Base-by-base conservation (phyloP, 192 early-diverging fungal genomes). In the Phlyctochytrium arcticum region DNA sequence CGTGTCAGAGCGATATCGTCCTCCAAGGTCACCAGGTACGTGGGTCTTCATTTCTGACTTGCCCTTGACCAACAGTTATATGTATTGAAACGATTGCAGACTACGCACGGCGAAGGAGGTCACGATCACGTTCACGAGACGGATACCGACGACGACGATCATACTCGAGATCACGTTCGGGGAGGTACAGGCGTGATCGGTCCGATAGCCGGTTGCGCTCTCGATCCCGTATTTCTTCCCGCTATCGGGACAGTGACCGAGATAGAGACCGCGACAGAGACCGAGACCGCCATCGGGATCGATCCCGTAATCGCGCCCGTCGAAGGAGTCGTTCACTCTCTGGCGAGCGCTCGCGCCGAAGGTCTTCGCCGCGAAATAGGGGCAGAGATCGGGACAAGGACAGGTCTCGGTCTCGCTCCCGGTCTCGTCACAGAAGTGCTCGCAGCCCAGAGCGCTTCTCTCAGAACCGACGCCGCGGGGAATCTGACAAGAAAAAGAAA, bases 281-380 rank as follows among this genome's bases (percentile, higher is more conserved):
- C 9, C 48, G 53, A 3, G 79, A 80, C 21, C 66, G 70, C 30
- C 76, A 81, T 24, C 66, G 71, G 24, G 80, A 75, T 23, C 51
- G 65, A 17, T 42, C 29, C 21, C 48, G 69, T n/a, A n/a, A n/a
- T n/a, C n/a, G n/a, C n/a, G n/a, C n/a, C n/a, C n/a, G n/a, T n/a
- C n/a, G n/a, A n/a, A n/a, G n/a, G n/a, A n/a, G n/a, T n/a, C n/a
- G n/a, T n/a, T n/a, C n/a, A n/a, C n/a, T n/a, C n/a, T n/a, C n/a
- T n/a, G n/a, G n/a, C n/a, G n/a, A n/a, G n/a, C n/a, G n/a, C n/a
- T n/a, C n/a, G n/a, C n/a, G n/a, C n/a, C n/a, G n/a, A n/a, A n/a
- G n/a, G n/a, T n/a, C n/a, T n/a, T n/a, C n/a, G n/a, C n/a, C n/a
- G n/a, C n/a, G n/a, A 31, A 63, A 80, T 51, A 73, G 47, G 58